Evolutionary conservation across 2,329 filamentous ascomycete genomes (phyloP).

Genomic region (Plenodomus biglobosus): DNA sequence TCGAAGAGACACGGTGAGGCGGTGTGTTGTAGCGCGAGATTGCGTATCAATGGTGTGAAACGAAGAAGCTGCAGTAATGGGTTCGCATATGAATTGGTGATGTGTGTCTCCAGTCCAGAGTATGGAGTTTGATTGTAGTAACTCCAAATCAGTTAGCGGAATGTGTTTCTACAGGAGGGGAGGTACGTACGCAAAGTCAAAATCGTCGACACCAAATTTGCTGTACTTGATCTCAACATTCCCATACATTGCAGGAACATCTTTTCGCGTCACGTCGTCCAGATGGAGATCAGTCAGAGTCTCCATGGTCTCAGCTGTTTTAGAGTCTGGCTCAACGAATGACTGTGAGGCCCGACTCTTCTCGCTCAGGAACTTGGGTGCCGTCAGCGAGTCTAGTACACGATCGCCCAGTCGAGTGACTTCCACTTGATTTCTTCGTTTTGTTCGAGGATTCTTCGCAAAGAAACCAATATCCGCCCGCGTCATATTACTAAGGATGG

Average conservation of each 20-base stretch:
- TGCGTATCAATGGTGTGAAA: slow-evolving; percentile 85
- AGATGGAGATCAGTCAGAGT: slow-evolving; percentile 69
- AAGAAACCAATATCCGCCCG: slow-evolving; percentile 74
- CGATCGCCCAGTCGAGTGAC: slow-evolving; percentile 66
- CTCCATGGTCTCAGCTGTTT: slow-evolving; percentile 59
- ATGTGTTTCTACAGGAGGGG: not conserved
- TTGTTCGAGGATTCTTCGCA: slow-evolving; percentile 72
- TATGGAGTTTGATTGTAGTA: slow-evolving; percentile 94
- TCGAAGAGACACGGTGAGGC: slow-evolving; percentile 82
- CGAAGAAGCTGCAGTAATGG: slow-evolving; percentile 86
- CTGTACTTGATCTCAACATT: slow-evolving; percentile 99
- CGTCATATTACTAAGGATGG: slow-evolving; percentile 68
- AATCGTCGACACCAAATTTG: slow-evolving; percentile 98
- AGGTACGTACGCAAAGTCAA: slow-evolving; percentile 78
- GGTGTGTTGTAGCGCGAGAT: slow-evolving; percentile 84
- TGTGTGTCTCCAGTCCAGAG: slow-evolving; percentile 93
- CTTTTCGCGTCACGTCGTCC: slow-evolving; percentile 71
- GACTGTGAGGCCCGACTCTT: slow-evolving; percentile 70
- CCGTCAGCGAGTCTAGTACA: slow-evolving; percentile 64
- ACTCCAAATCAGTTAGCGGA: slow-evolving; percentile 48
- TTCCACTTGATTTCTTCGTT: slow-evolving; percentile 79
- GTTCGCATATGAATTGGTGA: slow-evolving; percentile 95
- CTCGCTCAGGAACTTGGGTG: slow-evolving; percentile 93
- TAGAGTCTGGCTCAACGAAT: slow-evolving; percentile 29
- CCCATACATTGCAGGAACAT: slow-evolving; percentile 85